Percentiles rank a stretch among this genome's conserved stretches.
These are phyloP conservation scores for Dryas octopetala DNA, from an alignment of 306 rosid genomes.

Conservation along the genomic window DNA sequence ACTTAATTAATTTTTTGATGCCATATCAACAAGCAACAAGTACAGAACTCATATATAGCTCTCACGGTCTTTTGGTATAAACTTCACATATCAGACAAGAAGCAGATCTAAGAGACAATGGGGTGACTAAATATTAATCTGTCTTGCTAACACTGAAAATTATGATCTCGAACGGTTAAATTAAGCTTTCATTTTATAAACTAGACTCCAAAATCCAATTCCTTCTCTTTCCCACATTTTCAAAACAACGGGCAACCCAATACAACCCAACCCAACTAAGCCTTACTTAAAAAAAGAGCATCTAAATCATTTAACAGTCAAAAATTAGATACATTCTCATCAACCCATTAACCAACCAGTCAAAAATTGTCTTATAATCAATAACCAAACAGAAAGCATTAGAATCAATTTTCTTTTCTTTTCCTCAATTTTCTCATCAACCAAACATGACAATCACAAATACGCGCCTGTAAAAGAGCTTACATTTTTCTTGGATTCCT, in stretches of 20 bases:
- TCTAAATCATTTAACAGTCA: not conserved
- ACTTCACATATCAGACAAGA: not conserved
- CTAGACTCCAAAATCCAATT: not conserved
- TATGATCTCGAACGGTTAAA: not conserved
- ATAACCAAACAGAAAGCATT: slow-evolving; percentile 20
- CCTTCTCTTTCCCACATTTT: slow-evolving; percentile 6
- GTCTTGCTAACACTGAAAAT: not conserved
- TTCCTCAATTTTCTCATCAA: slow-evolving; percentile 13
- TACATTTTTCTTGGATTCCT: slow-evolving; percentile 49
- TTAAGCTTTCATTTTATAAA: not conserved
- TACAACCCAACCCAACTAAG: not conserved
- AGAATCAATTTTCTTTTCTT: not conserved
- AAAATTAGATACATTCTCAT: not conserved
- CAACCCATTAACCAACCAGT: not conserved
- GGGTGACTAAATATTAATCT: not conserved
- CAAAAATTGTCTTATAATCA: slow-evolving; percentile 9
- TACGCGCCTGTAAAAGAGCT: slow-evolving; percentile 24
- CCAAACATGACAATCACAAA: slow-evolving; percentile 11
- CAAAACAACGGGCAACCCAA: not conserved
- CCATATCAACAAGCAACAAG: not conserved
- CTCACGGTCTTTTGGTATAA: not conserved
- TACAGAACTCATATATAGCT: not conserved
- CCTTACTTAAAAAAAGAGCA: not conserved
- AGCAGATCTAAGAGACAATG: not conserved
- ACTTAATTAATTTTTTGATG: not conserved